Percentiles rank a stretch among this genome's conserved stretches.
Conservation (phyloP, 768 basidiomycete genomes). For the Lentinula boryana region DNA sequence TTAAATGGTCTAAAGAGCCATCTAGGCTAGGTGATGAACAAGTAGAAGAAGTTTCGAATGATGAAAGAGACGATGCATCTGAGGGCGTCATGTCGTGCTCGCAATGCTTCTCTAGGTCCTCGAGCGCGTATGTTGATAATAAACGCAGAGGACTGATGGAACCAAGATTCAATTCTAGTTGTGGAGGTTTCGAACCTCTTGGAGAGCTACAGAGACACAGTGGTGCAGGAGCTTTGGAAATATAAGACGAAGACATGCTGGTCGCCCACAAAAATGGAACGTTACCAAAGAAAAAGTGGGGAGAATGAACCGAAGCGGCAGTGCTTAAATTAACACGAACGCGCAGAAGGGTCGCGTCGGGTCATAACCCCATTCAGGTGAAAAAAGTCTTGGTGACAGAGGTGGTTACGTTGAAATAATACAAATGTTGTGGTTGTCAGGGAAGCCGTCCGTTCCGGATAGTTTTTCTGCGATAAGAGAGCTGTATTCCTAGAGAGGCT, state of each 20-base stretch:
- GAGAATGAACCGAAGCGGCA: background rate
- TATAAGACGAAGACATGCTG: background rate
- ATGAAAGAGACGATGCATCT: background rate
- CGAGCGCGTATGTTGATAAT: background rate
- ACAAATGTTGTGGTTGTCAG: background rate
- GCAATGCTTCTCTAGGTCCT: background rate
- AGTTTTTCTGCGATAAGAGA: no score
- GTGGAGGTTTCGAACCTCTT: background rate
- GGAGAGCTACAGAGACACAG: background rate
- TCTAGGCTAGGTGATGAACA: background rate
- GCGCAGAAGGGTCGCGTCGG: background rate
- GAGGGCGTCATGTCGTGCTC: background rate
- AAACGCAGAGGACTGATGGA: background rate
- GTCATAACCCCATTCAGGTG: background rate
- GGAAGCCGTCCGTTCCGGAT: background rate
- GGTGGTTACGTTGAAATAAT: background rate
- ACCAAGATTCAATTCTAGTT: background rate
- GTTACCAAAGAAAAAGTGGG: background rate
- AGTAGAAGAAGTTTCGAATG: background rate
- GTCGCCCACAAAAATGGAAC: background rate
- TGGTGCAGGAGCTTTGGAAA: background rate
- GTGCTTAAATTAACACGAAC: background rate
- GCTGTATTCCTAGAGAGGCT: no score
- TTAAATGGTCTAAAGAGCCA: background rate
- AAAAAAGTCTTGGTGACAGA: background rate